Evolutionary conservation across 2,329 filamentous ascomycete species (phyloP), one percentile per base, ranked within the genome.

Genomic region (Pezicula radicicola): DNA sequence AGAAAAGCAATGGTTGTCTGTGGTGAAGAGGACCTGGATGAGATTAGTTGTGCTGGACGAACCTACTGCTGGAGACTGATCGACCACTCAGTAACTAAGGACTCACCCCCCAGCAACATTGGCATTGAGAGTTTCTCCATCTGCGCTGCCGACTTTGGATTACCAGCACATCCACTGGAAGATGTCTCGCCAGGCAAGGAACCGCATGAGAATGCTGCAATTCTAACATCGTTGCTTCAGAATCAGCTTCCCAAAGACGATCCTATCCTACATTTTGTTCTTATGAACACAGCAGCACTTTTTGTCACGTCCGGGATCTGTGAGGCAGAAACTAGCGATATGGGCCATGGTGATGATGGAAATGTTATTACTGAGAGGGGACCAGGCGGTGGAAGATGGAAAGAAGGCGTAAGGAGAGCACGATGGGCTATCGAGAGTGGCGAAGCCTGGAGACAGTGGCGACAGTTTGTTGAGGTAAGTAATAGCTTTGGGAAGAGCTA

Each of bases 11-110:
- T 99, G 70, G 82, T 99, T 19, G 89, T 97, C 16, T 99, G 93
- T 66, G 94, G 94, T 41, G 87, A 89, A 59, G 95, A 97, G 73
- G 91, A 97, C 62, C 83, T 99, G 28, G 94, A 99, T 67, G 94
- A 99, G 74, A 83, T 99, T 55, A 94, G 89, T 62, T 97, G 93
- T 61, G 94, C 93, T 1, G 93, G 94, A 0, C 78, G 79, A 35
- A 96, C 92, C 2, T 85, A 89, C 63, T 96, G 92, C 79, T 99
- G 94, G 94, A 84, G 84, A 71, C 72, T 97, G 25, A 75, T 74
- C 5, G 78, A 80, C 49, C 74, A 79, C 46, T 71, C 72, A 45
- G 67, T 68, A 5, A 68, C 71, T 15, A 27, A 51, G 64, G 68
- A 19, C 63, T 49, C 46, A 60, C 57, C 70, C 65, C 44, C 69